These are phyloP conservation scores for Lyophyllum shimeji DNA, from an alignment of 768 basidiomycete genomes.

Conservation along the genomic window DNA sequence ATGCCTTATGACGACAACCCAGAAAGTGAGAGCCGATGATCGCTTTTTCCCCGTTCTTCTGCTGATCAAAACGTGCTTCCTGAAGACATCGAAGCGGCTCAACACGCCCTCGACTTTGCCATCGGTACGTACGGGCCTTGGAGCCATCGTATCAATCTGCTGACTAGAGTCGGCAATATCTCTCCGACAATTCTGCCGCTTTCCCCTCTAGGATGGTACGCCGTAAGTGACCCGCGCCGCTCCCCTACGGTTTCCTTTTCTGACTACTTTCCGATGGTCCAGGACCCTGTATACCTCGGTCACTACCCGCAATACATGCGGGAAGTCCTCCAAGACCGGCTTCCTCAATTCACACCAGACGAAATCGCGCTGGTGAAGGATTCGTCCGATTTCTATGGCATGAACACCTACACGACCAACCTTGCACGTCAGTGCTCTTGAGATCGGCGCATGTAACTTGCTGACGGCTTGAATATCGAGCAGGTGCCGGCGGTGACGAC, in stretches of 20 bases:
- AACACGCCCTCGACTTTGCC: conserved; percentile 70
- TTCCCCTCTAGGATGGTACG: conserved; percentile 51
- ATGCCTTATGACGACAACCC: conserved; percentile 70
- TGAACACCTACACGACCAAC: conserved; percentile 73
- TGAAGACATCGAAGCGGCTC: conserved; percentile 65
- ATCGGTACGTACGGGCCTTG: conserved; percentile 46
- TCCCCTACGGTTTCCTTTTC: background rate
- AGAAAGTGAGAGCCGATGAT: conserved; percentile 50
- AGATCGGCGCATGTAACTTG: background rate
- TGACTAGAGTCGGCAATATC: conserved; percentile 7
- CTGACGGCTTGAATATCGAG: background rate
- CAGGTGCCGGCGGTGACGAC: conserved; percentile 59
- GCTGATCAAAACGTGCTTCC: background rate
- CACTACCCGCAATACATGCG: conserved; percentile 62
- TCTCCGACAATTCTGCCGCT: conserved; percentile 26
- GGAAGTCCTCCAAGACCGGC: conserved; percentile 54
- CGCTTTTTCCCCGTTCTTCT: background rate
- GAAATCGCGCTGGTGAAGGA: conserved; percentile 58
- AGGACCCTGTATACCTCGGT: conserved; percentile 74
- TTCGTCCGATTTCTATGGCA: conserved; percentile 71
- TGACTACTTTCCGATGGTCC: conserved; percentile 6
- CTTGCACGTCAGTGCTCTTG: conserved; percentile 45
- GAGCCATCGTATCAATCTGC: conserved; percentile 19
- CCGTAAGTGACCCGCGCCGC: conserved; percentile 35
- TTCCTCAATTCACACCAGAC: conserved; percentile 56